Percentiles rank a stretch among this genome's conserved stretches.
These are phyloP conservation scores for Colletotrichum tanaceti DNA, from an alignment of 2,329 filamentous ascomycete species.

Conservation along the genomic window DNA sequence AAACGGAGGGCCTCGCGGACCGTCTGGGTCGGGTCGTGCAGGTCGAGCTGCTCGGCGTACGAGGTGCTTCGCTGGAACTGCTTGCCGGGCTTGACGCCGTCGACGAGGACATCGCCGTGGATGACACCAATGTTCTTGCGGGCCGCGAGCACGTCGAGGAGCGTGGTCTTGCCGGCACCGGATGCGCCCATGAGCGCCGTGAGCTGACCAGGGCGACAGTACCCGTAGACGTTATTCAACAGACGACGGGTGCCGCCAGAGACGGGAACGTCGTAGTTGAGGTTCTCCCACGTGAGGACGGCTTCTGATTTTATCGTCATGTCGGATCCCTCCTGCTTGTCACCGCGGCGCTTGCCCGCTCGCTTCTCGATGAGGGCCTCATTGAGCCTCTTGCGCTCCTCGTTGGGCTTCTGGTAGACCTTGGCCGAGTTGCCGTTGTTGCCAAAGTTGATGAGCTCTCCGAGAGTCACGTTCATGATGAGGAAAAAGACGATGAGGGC, in stretches of 20 bases:
- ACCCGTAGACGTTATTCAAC: conserved; percentile 70
- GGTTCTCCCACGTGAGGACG: conserved; percentile 86
- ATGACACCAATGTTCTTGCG: conserved; percentile 73
- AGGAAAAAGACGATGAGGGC: conserved; percentile 82
- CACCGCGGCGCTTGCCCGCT: conserved; percentile 63
- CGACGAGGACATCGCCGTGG: conserved; percentile 66
- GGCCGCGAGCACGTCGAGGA: conserved; percentile 78
- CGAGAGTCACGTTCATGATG: conserved; percentile 78
- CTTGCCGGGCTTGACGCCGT: conserved; percentile 66
- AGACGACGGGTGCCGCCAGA: conserved; percentile 67
- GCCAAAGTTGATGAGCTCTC: conserved; percentile 81
- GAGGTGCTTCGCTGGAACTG: conserved; percentile 72
- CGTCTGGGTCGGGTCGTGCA: conserved; percentile 71
- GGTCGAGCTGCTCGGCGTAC: conserved; percentile 71
- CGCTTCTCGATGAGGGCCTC: conserved; percentile 69
- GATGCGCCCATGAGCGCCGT: conserved; percentile 86
- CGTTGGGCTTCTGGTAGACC: conserved; percentile 77
- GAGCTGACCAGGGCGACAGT: conserved; percentile 79
- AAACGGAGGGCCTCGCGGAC: conserved; percentile 73
- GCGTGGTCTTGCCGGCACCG: conserved; percentile 88
- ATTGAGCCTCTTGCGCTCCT: conserved; percentile 75
- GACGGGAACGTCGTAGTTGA: conserved; percentile 80
- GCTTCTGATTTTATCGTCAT: conserved; percentile 70
- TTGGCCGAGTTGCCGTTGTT: conserved; percentile 85
- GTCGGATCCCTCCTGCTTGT: conserved; percentile 59